Evolutionary conservation across 2,329 filamentous ascomycete genomes (phyloP).

Genomic region (Cladophialophora immunda): DNA sequence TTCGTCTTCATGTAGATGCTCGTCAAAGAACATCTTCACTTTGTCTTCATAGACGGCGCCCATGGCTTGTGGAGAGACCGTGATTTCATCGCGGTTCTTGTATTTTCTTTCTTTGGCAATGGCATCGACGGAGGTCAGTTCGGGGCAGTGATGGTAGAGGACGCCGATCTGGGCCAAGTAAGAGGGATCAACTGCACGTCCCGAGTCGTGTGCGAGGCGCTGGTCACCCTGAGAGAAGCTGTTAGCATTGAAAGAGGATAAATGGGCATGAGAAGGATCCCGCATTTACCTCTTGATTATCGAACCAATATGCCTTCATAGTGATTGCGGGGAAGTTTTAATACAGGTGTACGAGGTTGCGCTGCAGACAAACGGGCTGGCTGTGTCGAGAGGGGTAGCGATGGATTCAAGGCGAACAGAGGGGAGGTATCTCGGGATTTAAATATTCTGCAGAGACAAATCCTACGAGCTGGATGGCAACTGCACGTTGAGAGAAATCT

Average conservation of each 20-base stretch:
- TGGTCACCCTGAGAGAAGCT: conserved; percentile 78
- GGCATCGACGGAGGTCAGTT: conserved; percentile 72
- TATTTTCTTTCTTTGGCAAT: conserved; percentile 81
- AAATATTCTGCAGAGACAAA: conserved; percentile 5
- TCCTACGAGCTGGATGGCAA: neutral
- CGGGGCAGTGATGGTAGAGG: conserved; percentile 74
- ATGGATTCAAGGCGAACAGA: neutral
- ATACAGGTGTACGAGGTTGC: neutral
- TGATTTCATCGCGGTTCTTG: conserved; percentile 94
- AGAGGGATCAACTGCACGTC: conserved; percentile 69
- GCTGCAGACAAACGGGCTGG: neutral
- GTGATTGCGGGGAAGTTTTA: conserved; percentile 41
- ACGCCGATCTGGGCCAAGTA: conserved; percentile 81
- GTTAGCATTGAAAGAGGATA: conserved; percentile 15
- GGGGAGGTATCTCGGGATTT: conserved; percentile 3
- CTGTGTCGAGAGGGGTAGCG: neutral
- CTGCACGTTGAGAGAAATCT: conserved; percentile 24
- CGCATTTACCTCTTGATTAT: conserved; percentile 66
- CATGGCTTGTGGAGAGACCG: conserved; percentile 85
- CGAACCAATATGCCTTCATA: conserved; percentile 77
- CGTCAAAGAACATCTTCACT: conserved; percentile 90
- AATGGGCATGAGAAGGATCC: conserved; percentile 8
- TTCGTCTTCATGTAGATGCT: conserved; percentile 98
- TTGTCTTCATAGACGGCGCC: conserved; percentile 90
- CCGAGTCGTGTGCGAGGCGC: conserved; percentile 87